Conservation (phyloP, 2,329 filamentous ascomycete genomes). For the Penicillium decumbens region DNA sequence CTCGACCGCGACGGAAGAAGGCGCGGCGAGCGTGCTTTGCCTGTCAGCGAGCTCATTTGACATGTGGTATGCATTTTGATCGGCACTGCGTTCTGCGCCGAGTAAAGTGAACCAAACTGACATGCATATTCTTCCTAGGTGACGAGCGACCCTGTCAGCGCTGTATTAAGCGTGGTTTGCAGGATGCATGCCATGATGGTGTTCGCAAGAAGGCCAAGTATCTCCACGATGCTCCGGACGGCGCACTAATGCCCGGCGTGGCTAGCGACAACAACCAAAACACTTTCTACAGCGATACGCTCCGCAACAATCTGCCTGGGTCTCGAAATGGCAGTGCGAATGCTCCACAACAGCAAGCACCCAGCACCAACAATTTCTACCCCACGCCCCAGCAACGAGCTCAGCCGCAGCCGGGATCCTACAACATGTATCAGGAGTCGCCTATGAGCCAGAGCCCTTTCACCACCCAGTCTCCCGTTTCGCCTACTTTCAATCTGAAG, state of each 20-base stretch:
- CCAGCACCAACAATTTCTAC: slow-evolving; percentile 31
- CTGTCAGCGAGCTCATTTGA: slow-evolving; percentile 94
- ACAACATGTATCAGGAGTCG: slow-evolving; percentile 48
- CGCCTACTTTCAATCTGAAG: slow-evolving; percentile 62
- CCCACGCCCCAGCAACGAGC: slow-evolving; percentile 32
- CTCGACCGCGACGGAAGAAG: slow-evolving; percentile 88
- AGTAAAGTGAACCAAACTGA: background rate
- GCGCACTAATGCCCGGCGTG: slow-evolving; percentile 81
- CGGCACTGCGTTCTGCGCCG: background rate
- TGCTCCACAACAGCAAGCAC: slow-evolving; percentile 22
- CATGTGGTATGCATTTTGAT: slow-evolving; percentile 73
- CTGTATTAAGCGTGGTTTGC: slow-evolving; percentile 88
- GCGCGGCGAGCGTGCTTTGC: slow-evolving; percentile 92
- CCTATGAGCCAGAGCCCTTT: slow-evolving; percentile 52
- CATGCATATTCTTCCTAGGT: slow-evolving; percentile 51
- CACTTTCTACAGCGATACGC: slow-evolving; percentile 10
- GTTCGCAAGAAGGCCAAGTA: slow-evolving; percentile 99
- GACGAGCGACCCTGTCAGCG: slow-evolving; percentile 91
- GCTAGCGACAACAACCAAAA: slow-evolving; percentile 52
- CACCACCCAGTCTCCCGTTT: slow-evolving; percentile 63
- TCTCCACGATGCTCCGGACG: slow-evolving; percentile 88
- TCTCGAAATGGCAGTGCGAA: slow-evolving; percentile 31
- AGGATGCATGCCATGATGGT: slow-evolving; percentile 89
- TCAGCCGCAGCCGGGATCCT: slow-evolving; percentile 25
- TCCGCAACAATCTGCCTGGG: slow-evolving; percentile 32